Evolutionary conservation across 2,329 filamentous ascomycete genomes (phyloP).

Genomic region (Elsinoe ampelina): DNA sequence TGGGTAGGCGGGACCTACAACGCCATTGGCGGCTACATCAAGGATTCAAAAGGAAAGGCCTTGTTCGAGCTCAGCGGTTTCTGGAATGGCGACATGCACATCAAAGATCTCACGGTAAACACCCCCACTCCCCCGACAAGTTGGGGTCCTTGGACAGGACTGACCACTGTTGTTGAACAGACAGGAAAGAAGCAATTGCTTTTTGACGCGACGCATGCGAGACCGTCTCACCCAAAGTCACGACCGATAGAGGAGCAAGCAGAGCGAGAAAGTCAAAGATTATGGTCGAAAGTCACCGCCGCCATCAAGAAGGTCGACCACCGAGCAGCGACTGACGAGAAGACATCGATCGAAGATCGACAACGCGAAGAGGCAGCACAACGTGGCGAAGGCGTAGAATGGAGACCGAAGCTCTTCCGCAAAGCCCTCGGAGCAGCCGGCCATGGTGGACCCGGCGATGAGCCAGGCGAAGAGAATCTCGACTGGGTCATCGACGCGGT

Average conservation of each 20-base stretch:
- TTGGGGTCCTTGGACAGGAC: not conserved
- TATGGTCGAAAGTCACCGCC: conserved; percentile 74
- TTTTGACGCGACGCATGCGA: conserved; percentile 75
- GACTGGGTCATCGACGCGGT: conserved; percentile 91
- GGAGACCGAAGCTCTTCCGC: conserved; percentile 81
- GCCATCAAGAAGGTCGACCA: conserved; percentile 82
- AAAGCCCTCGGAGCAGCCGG: conserved; percentile 60
- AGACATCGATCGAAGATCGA: conserved; percentile 88
- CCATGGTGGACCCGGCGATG: conserved; percentile 41
- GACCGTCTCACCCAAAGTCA: conserved; percentile 61
- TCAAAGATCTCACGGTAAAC: conserved; percentile 69
- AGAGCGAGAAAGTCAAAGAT: conserved; percentile 76
- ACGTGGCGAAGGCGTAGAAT: conserved; percentile 71
- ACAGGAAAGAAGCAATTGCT: conserved; percentile 82
- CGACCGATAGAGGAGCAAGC: conserved; percentile 78
- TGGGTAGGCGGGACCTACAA: conserved; percentile 97
- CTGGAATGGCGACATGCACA: conserved; percentile 92
- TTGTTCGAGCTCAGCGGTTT: conserved; percentile 87
- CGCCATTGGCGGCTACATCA: conserved; percentile 85
- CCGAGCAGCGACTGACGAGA: conserved; percentile 82
- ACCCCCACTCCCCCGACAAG: not conserved
- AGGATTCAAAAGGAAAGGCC: conserved; percentile 73
- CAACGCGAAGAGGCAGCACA: conserved; percentile 82
- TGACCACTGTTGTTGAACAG: conserved; percentile 35
- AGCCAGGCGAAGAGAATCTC: conserved; percentile 77